These are phyloP conservation scores for Dryas octopetala DNA, from an alignment of 306 rosid genomes.

Conservation along the genomic window DNA sequence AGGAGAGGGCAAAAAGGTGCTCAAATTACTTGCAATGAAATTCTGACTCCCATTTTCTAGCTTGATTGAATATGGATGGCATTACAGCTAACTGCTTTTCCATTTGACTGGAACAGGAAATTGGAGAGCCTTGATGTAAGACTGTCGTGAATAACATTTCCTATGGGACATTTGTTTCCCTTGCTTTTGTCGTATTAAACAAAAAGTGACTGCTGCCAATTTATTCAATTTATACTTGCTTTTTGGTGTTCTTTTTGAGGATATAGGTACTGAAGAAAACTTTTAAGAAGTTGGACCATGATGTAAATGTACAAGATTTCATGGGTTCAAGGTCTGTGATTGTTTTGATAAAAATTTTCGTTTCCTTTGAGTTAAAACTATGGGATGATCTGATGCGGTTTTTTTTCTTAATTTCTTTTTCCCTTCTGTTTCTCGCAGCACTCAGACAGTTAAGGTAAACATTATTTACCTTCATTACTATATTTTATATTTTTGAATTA, in stretches of 20 bases:
- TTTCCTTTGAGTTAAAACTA: slow-evolving; percentile 18
- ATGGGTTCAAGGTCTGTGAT: slow-evolving; percentile 56
- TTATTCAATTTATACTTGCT: slow-evolving; percentile 13
- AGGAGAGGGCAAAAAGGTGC: slow-evolving; percentile 80
- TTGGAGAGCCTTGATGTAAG: slow-evolving; percentile 88
- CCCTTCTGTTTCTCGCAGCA: slow-evolving; percentile 47
- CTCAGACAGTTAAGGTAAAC: slow-evolving; percentile 58
- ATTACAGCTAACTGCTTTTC: slow-evolving; percentile 27
- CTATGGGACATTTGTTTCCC: slow-evolving; percentile 7
- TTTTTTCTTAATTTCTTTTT: slow-evolving; percentile 23
- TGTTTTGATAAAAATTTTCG: slow-evolving; percentile 19
- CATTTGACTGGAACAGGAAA: slow-evolving; percentile 55
- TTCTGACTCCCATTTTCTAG: slow-evolving; percentile 12
- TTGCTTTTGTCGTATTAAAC: slow-evolving; percentile 9
- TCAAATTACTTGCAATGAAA: background rate
- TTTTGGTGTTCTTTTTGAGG: slow-evolving; percentile 31
- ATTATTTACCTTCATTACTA: slow-evolving; percentile 19
- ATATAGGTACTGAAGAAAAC: slow-evolving; percentile 73
- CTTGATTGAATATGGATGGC: slow-evolving; percentile 22
- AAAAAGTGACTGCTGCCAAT: background rate
- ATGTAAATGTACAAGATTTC: slow-evolving; percentile 66
- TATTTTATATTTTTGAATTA: slow-evolving; percentile 25
- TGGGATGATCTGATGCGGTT: slow-evolving; percentile 23
- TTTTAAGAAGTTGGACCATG: slow-evolving; percentile 81
- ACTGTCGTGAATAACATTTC: slow-evolving; percentile 20